Percentiles rank a stretch among this genome's conserved stretches.
Evolutionary conservation across 2,329 filamentous ascomycete species (phyloP).

Genomic region (Trichocomaceae sp.): DNA sequence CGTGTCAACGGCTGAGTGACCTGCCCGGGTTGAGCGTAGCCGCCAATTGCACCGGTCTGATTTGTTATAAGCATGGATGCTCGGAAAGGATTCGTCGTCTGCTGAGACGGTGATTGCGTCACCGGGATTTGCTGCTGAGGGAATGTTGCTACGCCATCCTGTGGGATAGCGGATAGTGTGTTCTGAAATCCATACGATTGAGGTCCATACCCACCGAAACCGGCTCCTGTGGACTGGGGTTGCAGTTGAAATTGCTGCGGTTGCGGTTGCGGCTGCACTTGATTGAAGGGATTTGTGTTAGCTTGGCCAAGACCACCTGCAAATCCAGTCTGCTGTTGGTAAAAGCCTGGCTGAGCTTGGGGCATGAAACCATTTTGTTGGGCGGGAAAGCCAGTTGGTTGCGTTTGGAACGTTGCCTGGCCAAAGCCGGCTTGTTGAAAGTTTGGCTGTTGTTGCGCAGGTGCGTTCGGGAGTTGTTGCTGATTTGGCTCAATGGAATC

Average conservation of each 20-base stretch:
- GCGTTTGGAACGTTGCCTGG: slow-evolving; percentile 26
- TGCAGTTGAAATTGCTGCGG: slow-evolving; percentile 46
- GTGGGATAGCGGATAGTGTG: slow-evolving; percentile 41
- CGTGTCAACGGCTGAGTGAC: slow-evolving; percentile 46
- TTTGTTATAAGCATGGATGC: slow-evolving; percentile 66
- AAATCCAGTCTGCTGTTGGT: slow-evolving; percentile 25
- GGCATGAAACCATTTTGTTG: slow-evolving; percentile 37
- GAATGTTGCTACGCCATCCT: slow-evolving; percentile 44
- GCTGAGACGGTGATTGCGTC: slow-evolving; percentile 29
- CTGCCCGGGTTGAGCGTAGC: slow-evolving; percentile 34
- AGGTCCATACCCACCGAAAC: slow-evolving; percentile 74
- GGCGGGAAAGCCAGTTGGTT: slow-evolving; percentile 26
- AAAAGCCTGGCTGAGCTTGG: slow-evolving; percentile 35
- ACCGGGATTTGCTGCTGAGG: slow-evolving; percentile 37
- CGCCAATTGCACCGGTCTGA: slow-evolving; percentile 41
- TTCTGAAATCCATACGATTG: slow-evolving; percentile 49
- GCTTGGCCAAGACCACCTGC: slow-evolving; percentile 17
- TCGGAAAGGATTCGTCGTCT: slow-evolving; percentile 83
- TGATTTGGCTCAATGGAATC: slow-evolving; percentile 83
- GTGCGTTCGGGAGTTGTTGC: slow-evolving; percentile 36
- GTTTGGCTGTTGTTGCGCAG: slow-evolving; percentile 26
- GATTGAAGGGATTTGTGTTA: slow-evolving; percentile 10
- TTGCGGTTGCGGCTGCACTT: slow-evolving; percentile 14
- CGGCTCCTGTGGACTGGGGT: slow-evolving; percentile 62
- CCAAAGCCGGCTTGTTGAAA: slow-evolving; percentile 30